Conservation (phyloP, 106 monocot genomes). For the Phalaenopsis aphrodite region DNA sequence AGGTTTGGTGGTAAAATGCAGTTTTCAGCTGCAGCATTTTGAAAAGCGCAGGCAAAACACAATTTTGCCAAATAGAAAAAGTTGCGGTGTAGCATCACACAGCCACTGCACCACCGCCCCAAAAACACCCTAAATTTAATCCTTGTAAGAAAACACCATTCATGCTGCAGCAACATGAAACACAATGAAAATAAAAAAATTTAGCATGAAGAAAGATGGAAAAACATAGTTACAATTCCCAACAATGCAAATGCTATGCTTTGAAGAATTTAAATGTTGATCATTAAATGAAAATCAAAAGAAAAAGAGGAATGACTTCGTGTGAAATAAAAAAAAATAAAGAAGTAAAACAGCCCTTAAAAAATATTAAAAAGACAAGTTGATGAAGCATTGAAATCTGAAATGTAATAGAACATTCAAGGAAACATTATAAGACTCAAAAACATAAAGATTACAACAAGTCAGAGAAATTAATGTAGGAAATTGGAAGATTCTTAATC, state of each 20-base stretch:
- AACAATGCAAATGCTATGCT: not conserved
- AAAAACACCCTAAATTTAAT: not conserved
- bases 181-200: not conserved
- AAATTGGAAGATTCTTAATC: slow-evolving; percentile 3
- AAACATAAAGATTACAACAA: slow-evolving; percentile 1
- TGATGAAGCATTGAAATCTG: slow-evolving; percentile 6
- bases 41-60: too few relatives aligned
- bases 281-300: not conserved
- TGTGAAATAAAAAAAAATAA: not conserved
- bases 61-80: too few relatives aligned
- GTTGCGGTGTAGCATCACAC: too few relatives aligned
- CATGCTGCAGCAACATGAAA: not conserved
- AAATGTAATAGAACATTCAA: slow-evolving; percentile 4
- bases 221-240: not conserved
- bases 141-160: not conserved
- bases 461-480: slow-evolving; percentile 5
- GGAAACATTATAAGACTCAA: slow-evolving; percentile 7
- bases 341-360: not conserved
- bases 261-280: too few relatives aligned
- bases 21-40: too few relatives aligned
- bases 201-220: not conserved
- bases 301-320: not conserved
- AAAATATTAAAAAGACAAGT: not conserved
- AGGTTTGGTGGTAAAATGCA: too few relatives aligned
- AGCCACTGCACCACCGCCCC: too few relatives aligned